phyloP scores from a whole-genome alignment of 305 asterid species.

The Lippia alba region DNA sequence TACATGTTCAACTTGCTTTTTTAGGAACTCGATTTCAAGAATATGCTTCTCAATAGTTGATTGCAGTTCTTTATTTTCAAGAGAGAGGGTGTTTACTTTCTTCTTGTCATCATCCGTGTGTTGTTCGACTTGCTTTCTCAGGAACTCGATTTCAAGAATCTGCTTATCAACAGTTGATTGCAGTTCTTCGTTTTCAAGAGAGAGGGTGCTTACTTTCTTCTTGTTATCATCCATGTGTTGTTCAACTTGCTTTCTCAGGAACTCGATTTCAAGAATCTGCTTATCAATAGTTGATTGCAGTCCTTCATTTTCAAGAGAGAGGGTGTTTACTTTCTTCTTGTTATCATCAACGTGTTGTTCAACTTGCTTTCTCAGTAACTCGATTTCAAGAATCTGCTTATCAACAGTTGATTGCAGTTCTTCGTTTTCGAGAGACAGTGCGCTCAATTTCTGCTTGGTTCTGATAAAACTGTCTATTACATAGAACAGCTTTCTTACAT shows the following conservation, averaged over 20 bases:
- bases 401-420: conserved; percentile 62
- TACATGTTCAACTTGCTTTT: conserved; percentile 56
- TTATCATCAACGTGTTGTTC: conserved; percentile 41
- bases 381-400: conserved; percentile 60
- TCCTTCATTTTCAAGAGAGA: conserved; percentile 63
- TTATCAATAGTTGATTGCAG: conserved; percentile 61
- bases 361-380: conserved; percentile 64
- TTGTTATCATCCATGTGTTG: conserved; percentile 38
- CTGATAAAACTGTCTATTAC: conserved; percentile 64
- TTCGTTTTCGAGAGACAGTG: conserved; percentile 61
- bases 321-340: conserved; percentile 50
- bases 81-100: conserved; percentile 54
- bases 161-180: conserved; percentile 62
- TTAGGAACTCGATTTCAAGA: conserved; percentile 64
- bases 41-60: conserved; percentile 58
- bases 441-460: conserved; percentile 54
- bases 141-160: conserved; percentile 59
- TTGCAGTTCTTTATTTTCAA: conserved; percentile 65
- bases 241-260: conserved; percentile 64
- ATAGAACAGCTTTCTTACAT: conserved; percentile 69
- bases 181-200: conserved; percentile 62
- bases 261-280: conserved; percentile 61
- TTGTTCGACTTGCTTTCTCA: conserved; percentile 62
- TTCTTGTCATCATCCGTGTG: conserved; percentile 39
- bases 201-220: conserved; percentile 54